Evolutionary conservation across 768 basidiomycete genomes (phyloP).

Genomic region (Lenzites betulinus): DNA sequence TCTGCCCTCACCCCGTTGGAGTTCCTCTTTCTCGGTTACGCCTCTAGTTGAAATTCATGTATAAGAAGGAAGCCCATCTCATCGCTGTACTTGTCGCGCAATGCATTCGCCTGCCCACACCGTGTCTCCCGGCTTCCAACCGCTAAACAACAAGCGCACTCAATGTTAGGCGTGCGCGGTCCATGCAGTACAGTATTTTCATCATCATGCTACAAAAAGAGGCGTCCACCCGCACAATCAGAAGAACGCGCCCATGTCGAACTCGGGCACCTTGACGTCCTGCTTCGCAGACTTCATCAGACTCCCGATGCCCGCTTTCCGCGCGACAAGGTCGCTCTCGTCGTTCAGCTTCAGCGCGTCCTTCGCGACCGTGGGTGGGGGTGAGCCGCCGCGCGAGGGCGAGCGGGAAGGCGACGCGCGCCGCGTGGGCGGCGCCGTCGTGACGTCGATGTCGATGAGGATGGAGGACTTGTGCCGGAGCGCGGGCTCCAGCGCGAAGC

Average conservation of each 20-base stretch:
- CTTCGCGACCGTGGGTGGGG: not conserved
- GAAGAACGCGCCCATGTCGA: constrained; percentile 81
- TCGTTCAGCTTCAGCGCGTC: constrained; percentile 37
- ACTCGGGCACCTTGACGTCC: constrained; percentile 83
- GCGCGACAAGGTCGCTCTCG: constrained; percentile 59
- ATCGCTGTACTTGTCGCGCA: constrained; percentile 25
- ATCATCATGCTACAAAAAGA: not conserved
- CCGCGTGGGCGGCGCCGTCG: constrained; percentile 59
- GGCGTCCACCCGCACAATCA: constrained; percentile 27
- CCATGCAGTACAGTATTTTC: too few relatives aligned
- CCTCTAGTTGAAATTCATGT: constrained; percentile 12
- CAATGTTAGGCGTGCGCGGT: not conserved
- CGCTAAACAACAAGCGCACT: too few relatives aligned
- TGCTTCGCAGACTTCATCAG: constrained; percentile 91
- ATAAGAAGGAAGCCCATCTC: constrained; percentile 22
- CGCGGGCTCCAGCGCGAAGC: constrained; percentile 53
- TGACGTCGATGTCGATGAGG: constrained; percentile 87
- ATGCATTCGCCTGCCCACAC: constrained; percentile 8
- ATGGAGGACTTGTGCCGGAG: constrained; percentile 71
- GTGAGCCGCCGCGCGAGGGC: constrained; percentile 19
- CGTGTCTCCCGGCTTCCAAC: not conserved
- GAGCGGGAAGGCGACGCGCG: constrained; percentile 48
- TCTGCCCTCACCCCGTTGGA: constrained; percentile 3
- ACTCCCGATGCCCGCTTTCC: constrained; percentile 76
- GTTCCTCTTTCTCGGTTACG: constrained; percentile 7